Evolutionary conservation across 2,329 filamentous ascomycete species (phyloP).

Genomic region (Drechslerella dactyloides): DNA sequence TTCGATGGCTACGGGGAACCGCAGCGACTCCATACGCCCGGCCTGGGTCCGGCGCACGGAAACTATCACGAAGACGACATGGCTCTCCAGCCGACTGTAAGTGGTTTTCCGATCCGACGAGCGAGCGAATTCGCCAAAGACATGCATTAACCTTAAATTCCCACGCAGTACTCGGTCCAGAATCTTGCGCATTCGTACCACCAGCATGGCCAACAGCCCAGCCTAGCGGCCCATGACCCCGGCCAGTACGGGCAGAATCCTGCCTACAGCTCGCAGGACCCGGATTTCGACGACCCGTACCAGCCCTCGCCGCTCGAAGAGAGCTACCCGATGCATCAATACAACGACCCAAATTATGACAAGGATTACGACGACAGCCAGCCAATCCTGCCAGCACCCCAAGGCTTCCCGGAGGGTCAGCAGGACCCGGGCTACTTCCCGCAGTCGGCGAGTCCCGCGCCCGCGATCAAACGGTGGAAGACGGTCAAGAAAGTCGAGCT

Average conservation of each 20-base stretch:
- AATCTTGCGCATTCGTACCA: constrained; percentile 70
- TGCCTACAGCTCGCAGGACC: constrained; percentile 78
- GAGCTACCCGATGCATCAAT: constrained; percentile 64
- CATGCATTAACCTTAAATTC: constrained; percentile 23
- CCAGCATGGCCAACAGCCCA: constrained; percentile 64
- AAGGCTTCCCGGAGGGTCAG: constrained; percentile 53
- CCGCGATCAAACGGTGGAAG: constrained; percentile 84
- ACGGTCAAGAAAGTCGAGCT: constrained; percentile 98
- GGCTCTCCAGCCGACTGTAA: constrained; percentile 32
- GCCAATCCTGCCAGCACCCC: constrained; percentile 57
- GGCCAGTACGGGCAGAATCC: constrained; percentile 75
- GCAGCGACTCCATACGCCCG: constrained; percentile 36
- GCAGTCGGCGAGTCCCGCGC: constrained; percentile 65
- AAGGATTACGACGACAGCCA: constrained; percentile 68
- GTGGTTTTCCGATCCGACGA: neutral
- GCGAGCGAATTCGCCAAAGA: neutral
- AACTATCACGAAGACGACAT: constrained; percentile 50
- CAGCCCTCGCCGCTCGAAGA: constrained; percentile 70
- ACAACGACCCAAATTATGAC: constrained; percentile 56
- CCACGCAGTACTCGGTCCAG: constrained; percentile 70
- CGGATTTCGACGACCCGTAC: constrained; percentile 84
- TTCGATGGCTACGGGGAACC: constrained; percentile 44
- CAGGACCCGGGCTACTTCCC: constrained; percentile 54
- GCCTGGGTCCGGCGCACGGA: constrained; percentile 43
- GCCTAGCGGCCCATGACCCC: constrained; percentile 64